A percentile compares a stretch with the other conserved stretches of the same genome.
Evolutionary conservation across 2,329 filamentous ascomycete species (phyloP).

Genomic region (Chaetomiaceae sp.): DNA sequence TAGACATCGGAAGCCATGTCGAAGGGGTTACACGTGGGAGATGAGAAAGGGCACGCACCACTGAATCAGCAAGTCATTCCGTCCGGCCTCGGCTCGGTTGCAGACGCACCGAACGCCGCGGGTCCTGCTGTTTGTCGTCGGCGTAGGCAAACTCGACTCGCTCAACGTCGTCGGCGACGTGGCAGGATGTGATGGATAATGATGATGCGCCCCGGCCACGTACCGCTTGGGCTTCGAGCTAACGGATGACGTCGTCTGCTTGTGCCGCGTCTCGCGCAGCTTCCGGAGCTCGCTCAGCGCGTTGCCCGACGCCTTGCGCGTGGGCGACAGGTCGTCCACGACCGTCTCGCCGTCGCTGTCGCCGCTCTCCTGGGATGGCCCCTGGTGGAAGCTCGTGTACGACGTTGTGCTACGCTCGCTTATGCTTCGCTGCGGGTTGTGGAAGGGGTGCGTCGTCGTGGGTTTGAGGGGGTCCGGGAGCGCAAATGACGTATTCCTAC

Average conservation of each 20-base stretch:
- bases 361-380: conserved; percentile 31
- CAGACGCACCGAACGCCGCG: conserved; percentile 53
- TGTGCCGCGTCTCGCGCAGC: conserved; percentile 43
- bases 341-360: conserved; percentile 58
- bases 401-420: conserved; percentile 44
- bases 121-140: conserved; percentile 36
- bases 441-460: conserved; percentile 39
- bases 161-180: conserved; percentile 48
- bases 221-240: conserved; percentile 32
- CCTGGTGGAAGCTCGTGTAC: conserved; percentile 32
- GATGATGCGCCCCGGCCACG: conserved; percentile 26
- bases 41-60: conserved; percentile 52
- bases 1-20: too few relatives aligned
- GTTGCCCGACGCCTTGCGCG: conserved; percentile 39
- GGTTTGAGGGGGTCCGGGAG: conserved; percentile 49
- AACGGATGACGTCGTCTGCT: conserved; percentile 24
- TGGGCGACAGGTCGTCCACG: conserved; percentile 37
- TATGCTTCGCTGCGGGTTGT: conserved; percentile 40
- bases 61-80: conserved; percentile 53
- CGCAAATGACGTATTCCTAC: conserved; percentile 52
- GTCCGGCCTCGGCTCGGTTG: conserved; percentile 36
- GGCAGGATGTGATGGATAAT: conserved; percentile 32
- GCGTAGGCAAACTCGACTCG: conserved; percentile 42
- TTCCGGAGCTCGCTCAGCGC: conserved; percentile 56
- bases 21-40: too few relatives aligned